Evolutionary conservation across 495 filamentous ascomycete species (phyloP), one percentile per base, ranked within the genome.

Genomic region (Parathielavia hyrcaniae): DNA sequence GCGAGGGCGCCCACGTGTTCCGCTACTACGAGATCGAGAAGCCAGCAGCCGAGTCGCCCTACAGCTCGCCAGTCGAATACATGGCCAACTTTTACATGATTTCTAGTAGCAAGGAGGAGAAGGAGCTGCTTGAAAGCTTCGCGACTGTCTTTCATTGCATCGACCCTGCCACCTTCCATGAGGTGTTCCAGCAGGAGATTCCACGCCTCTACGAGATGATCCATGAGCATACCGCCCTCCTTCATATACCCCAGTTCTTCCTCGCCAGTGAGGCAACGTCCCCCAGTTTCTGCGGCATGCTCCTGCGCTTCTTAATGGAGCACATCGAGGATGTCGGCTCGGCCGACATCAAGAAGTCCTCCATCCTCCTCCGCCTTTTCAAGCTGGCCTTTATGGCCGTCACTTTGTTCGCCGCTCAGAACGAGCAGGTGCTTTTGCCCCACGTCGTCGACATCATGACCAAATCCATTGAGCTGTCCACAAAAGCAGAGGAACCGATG

Each of bases 311-410:
- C 65, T 78, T 99, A 48, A 97, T 99, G 93, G 88, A 90, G 66
- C 85, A 87, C 30, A 95, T 99, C 53, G 86, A 93, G 58, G 90
- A 97, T 61, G 90, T 99, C 43, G 95, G 95, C 38, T 95, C 90
- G 0, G 86, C 86, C 13, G 89, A 97, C 68, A 86, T 89, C 49
- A 88, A 87, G 57, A 91, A 89, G 71, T 91, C 92, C 0, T 90
- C 91, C 49, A 93, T 97, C 53, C 76, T 99, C 11, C 77, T 99
- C 16, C 84, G 95, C 45, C 84, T 99, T 51, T 99, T 99, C 79
- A 99, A 99, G 74, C 78, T 99, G 45, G 95, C 91, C 5, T 99
- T 99, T 75, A 99, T 99, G 95, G 95, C 95, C 0, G 95, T 99
- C 30, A 97, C 95, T 0, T 74, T 99, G 11, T 99, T 99, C 69